phyloP scores from a whole-genome alignment of 2,329 filamentous ascomycete species.

The Beauveria sp. region DNA sequence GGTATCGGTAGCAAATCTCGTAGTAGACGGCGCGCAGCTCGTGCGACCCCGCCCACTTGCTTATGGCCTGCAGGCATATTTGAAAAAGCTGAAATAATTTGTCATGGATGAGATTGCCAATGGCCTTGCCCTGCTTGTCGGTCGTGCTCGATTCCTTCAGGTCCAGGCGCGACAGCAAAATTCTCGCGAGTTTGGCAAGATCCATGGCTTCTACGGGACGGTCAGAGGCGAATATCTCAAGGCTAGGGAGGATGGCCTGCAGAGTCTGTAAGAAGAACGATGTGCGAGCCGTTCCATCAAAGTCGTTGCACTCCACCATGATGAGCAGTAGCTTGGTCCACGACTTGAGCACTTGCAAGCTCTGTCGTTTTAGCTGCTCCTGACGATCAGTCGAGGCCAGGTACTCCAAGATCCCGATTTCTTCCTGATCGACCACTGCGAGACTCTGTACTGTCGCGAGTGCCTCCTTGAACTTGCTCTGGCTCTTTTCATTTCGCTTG shows the following conservation, averaged over 20 bases:
- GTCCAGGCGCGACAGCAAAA: constrained; percentile 65
- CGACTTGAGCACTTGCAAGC: constrained; percentile 63
- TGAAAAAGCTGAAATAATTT: constrained; percentile 90
- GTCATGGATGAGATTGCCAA: constrained; percentile 73
- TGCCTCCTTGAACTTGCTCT: constrained; percentile 17
- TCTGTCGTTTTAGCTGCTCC: constrained; percentile 46
- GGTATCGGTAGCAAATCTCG: constrained; percentile 81
- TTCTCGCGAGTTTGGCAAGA: constrained; percentile 67
- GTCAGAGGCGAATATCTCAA: constrained; percentile 68
- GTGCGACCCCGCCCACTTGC: constrained; percentile 62
- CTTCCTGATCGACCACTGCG: constrained; percentile 48
- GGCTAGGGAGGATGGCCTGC: constrained; percentile 78
- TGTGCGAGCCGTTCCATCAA: constrained; percentile 63
- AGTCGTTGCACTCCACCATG: constrained; percentile 74
- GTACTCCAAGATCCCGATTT: constrained; percentile 51
- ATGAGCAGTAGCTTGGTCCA: constrained; percentile 84
- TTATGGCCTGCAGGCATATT: constrained; percentile 71
- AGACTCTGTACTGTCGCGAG: constrained; percentile 44
- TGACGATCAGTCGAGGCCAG: constrained; percentile 57
- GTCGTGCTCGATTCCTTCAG: constrained; percentile 33
- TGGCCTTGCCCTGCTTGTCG: constrained; percentile 37
- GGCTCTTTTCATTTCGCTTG: constrained; percentile 52
- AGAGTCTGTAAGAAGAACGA: constrained; percentile 80
- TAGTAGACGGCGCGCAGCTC: constrained; percentile 80
- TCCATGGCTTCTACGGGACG: constrained; percentile 64